Conservation (phyloP, 495 filamentous ascomycete species). For the Bathelium albidoporum region DNA sequence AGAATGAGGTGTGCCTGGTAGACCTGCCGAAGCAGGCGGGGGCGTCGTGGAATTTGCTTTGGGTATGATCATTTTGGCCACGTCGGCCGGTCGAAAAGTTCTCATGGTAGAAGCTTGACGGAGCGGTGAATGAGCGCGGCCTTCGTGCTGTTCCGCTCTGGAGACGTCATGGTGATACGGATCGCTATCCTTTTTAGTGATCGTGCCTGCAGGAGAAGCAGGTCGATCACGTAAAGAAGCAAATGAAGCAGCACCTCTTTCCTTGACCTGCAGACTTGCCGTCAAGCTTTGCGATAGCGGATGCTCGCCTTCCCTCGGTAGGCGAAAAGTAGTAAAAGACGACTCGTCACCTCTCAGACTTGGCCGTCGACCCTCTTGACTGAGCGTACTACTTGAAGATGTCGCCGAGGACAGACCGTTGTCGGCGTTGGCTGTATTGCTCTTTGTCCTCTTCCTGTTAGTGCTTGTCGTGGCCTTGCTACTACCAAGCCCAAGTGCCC, state of each 20-base stretch:
- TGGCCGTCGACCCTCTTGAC: constrained; percentile 46
- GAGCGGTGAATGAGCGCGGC: neutral
- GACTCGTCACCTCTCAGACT: constrained; percentile 66
- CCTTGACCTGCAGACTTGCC: constrained; percentile 55
- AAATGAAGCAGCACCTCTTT: constrained; percentile 36
- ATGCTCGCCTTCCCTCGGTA: constrained; percentile 48
- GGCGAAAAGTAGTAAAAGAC: constrained; percentile 32
- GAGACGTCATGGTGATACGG: neutral
- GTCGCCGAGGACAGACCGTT: constrained; percentile 15
- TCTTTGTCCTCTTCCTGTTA: constrained; percentile 22
- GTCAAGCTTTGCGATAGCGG: constrained; percentile 75
- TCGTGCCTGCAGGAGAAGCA: constrained; percentile 23
- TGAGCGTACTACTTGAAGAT: constrained; percentile 48
- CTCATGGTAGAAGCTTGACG: neutral
- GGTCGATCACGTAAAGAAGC: constrained; percentile 18
- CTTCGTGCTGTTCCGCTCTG: neutral
- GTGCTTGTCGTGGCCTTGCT: constrained; percentile 9
- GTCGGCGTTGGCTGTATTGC: constrained; percentile 23
- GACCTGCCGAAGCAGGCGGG: constrained; percentile 27
- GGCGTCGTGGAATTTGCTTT: constrained; percentile 45
- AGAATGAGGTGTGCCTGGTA: constrained; percentile 38
- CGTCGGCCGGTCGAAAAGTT: neutral
- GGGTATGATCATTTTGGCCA: constrained; percentile 46
- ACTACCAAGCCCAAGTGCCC: constrained; percentile 22
- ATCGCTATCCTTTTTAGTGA: constrained; percentile 17